Conservation (phyloP, 306 rosid genomes). For the Canavalia gladiata region DNA sequence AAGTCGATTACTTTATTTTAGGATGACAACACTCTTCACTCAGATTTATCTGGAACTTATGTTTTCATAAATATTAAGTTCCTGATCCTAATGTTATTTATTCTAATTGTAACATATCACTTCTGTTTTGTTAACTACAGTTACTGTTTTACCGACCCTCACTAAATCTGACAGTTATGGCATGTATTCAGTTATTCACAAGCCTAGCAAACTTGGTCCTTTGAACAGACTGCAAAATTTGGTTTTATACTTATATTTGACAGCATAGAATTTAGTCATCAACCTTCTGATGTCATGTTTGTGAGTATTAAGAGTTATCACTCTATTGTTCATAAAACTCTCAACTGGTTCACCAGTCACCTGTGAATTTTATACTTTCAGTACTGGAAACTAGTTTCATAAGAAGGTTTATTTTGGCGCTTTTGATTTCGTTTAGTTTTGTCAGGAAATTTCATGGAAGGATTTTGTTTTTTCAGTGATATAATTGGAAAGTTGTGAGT, state of each 20-base stretch:
- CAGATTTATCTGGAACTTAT: slow-evolving; percentile 12
- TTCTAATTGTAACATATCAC: slow-evolving; percentile 4
- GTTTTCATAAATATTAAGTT: slow-evolving; percentile 5
- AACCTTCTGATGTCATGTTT: slow-evolving; percentile 19
- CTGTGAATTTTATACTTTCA: slow-evolving; percentile 11
- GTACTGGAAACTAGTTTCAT: slow-evolving; percentile 26
- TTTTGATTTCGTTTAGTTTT: slow-evolving; percentile 25
- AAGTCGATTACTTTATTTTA: slow-evolving; percentile 19
- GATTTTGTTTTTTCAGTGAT: slow-evolving; percentile 16
- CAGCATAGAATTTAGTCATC: slow-evolving; percentile 16
- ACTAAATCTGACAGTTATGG: neutral
- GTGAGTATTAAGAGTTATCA: slow-evolving; percentile 21
- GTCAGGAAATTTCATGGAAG: slow-evolving; percentile 13
- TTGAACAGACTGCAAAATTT: slow-evolving; percentile 21
- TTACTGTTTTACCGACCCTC: neutral
- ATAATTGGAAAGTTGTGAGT: neutral
- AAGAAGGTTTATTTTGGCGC: neutral
- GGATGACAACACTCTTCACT: slow-evolving; percentile 23
- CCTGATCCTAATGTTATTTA: neutral
- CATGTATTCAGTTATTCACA: neutral
- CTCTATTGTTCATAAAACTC: neutral
- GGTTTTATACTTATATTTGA: slow-evolving; percentile 19
- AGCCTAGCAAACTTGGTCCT: slow-evolving; percentile 17
- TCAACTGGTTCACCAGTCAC: neutral
- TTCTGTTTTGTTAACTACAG: slow-evolving; percentile 4